phyloP scores from a whole-genome alignment of 2,329 filamentous ascomycete genomes.

The Alternaria panax region DNA sequence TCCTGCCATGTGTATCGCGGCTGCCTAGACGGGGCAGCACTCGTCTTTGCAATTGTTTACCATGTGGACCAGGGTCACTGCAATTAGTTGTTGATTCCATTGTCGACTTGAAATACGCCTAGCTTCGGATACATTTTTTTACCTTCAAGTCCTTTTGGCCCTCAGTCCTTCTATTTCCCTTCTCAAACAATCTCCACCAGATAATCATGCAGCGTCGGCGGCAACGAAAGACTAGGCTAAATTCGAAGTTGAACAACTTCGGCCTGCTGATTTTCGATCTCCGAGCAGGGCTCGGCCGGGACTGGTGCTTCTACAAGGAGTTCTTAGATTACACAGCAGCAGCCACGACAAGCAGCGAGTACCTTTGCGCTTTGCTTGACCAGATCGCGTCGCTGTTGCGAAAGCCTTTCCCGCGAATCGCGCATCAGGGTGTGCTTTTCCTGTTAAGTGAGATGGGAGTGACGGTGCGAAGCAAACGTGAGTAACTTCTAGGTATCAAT shows the following conservation, averaged over 20 bases:
- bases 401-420: background rate
- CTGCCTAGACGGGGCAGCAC: no score
- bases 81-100: background rate
- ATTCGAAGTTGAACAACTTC: background rate
- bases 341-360: conserved; percentile 7
- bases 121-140: background rate
- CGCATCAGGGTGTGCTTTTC: conserved; percentile 24
- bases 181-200: background rate
- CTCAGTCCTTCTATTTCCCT: background rate
- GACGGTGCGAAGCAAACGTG: conserved; percentile 72
- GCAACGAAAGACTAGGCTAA: background rate
- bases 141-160: no score
- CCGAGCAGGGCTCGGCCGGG: conserved; percentile 16
- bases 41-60: background rate
- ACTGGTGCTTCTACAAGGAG: conserved; percentile 25
- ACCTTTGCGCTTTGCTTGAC: conserved; percentile 18
- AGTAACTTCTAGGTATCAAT: conserved; percentile 73
- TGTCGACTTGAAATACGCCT: no score
- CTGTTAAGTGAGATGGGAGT: conserved; percentile 60
- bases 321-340: conserved; percentile 14
- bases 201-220: background rate
- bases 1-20: background rate
- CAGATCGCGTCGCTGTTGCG: conserved; percentile 20
- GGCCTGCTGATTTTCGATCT: conserved; percentile 15
- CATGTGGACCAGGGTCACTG: background rate